Conservation (phyloP, 2,329 filamentous ascomycete genomes). For the Colletotrichum zoysiae region DNA sequence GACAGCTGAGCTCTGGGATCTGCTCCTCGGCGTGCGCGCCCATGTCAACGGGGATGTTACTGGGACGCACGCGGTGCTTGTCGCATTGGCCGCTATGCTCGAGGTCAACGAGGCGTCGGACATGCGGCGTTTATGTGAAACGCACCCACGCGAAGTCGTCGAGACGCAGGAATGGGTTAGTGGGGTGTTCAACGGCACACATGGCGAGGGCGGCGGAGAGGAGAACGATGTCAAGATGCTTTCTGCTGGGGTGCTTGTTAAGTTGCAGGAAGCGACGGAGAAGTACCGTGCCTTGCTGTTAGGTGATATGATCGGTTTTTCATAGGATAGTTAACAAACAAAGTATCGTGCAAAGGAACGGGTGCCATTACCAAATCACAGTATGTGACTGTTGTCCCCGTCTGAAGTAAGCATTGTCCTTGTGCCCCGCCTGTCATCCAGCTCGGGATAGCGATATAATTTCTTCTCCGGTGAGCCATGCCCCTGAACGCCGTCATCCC, state of each 20-base stretch:
- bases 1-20: slow-evolving; percentile 85
- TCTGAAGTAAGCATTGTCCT: neutral
- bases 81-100: slow-evolving; percentile 82
- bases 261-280: slow-evolving; percentile 84
- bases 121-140: slow-evolving; percentile 77
- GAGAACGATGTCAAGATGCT: slow-evolving; percentile 85
- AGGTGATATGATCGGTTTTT: slow-evolving; percentile 70
- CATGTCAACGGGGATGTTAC: slow-evolving; percentile 70
- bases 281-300: slow-evolving; percentile 82
- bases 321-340: slow-evolving; percentile 8
- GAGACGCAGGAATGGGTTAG: slow-evolving; percentile 91
- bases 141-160: slow-evolving; percentile 80
- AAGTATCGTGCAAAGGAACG: slow-evolving; percentile 10
- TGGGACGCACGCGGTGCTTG: slow-evolving; percentile 80
- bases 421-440: slow-evolving; percentile 12
- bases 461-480: neutral
- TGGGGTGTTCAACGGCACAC: slow-evolving; percentile 75
- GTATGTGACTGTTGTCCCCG: neutral
- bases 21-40: slow-evolving; percentile 79
- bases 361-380: slow-evolving; percentile 5
- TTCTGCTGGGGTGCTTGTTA: slow-evolving; percentile 82
- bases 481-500: slow-evolving; percentile 18
- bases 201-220: slow-evolving; percentile 68
- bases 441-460: neutral
- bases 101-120: slow-evolving; percentile 76